Percentiles rank a stretch among this genome's conserved stretches.
Conservation (phyloP, 2,329 filamentous ascomycete genomes). For the Arthrobotrys entomopaga region DNA sequence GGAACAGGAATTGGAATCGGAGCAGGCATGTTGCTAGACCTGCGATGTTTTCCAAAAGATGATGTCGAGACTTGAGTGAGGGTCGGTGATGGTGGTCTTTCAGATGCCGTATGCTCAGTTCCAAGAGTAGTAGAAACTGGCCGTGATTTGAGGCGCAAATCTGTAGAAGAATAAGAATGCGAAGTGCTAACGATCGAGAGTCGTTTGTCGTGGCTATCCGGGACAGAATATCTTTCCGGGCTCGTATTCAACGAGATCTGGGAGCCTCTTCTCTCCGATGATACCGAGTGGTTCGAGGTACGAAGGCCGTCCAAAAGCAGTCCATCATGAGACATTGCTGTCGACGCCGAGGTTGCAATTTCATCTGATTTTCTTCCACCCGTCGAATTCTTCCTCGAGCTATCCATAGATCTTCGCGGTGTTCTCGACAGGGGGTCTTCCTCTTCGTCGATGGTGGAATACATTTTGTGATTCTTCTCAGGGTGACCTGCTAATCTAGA, state of each 20-base stretch:
- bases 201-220: constrained; percentile 35
- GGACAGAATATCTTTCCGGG: constrained; percentile 39
- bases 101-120: constrained; percentile 45
- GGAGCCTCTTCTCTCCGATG: constrained; percentile 36
- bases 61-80: constrained; percentile 47
- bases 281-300: constrained; percentile 39
- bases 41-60: constrained; percentile 42
- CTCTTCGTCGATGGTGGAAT: constrained; percentile 47
- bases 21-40: constrained; percentile 35
- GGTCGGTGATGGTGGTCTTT: constrained; percentile 44
- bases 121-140: constrained; percentile 49
- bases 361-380: constrained; percentile 47
- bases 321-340: constrained; percentile 43
- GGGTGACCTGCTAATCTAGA: constrained; percentile 36
- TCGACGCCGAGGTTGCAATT: constrained; percentile 49
- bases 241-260: constrained; percentile 49
- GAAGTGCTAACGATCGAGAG: constrained; percentile 36
- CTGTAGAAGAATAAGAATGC: constrained; percentile 44
- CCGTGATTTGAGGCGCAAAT: constrained; percentile 43
- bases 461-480: constrained; percentile 36
- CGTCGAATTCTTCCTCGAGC: constrained; percentile 47
- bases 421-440: constrained; percentile 31
- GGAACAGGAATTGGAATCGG: constrained; percentile 53
- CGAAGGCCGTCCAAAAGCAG: constrained; percentile 52
- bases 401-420: constrained; percentile 36